Evolutionary conservation across 139 green algal genomes (phyloP), one percentile per base, ranked within the genome.

Genomic region (Haematococcus sp.): DNA sequence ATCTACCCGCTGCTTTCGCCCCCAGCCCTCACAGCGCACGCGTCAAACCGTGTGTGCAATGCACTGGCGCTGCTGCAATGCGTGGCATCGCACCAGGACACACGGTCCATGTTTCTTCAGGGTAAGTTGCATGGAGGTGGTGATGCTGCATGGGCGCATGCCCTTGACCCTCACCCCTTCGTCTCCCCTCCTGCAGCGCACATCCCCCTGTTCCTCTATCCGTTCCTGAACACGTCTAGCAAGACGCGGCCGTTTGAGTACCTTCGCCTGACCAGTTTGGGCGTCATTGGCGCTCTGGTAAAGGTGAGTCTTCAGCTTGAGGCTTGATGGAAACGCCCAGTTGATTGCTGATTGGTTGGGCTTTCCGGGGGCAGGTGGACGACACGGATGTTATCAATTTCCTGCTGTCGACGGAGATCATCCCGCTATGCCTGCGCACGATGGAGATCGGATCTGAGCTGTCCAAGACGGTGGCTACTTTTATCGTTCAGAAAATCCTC

Each of bases 341-440:
- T n/a, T n/a, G n/a, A n/a, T n/a, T n/a, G 28, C 17, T 68, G 31
- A 61, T 4, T 7, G 19, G 52, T 13, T 61, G 52, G 3, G 46
- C 25, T 25, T 32, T n/a, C 30, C 13, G 22, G 27, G 11, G 0
- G 20, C 70, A 91, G 86, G 94, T 99, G 15, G 95, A 99, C 73
- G 95, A 99, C 84, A 97, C 95, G 1, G 94, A 98, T 54, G 96
- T 99, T 1, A 99, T 99, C 81, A 98, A 98, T 83, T 99, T 99
- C 80, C 88, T 99, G 63, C 86, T 99, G 34, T 94, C 88, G n/a
- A 99, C 96, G 0, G 96, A 99, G 80, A 98, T 99, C 79, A 99
- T 99, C 70, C 96, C 96, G 5, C 84, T 99, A 27, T 99, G 96
- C 81, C 76, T 99, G 76, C 88, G 94, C 54, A 99, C 96, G 60